These are phyloP conservation scores for Fusarium sp. DNA, from an alignment of 2,329 filamentous ascomycete genomes.

Conservation along the genomic window DNA sequence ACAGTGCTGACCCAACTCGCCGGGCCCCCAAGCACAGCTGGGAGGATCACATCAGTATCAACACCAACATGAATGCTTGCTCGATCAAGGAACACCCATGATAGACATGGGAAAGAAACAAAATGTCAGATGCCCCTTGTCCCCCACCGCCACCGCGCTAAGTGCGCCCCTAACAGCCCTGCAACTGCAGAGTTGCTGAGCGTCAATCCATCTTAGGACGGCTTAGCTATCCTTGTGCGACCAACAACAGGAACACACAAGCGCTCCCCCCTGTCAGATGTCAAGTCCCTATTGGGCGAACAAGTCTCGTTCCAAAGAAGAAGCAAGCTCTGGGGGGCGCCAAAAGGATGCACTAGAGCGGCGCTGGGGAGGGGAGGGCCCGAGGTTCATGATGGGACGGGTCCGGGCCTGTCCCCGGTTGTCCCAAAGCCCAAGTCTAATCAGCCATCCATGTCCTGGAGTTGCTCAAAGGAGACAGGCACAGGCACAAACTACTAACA, in stretches of 20 bases:
- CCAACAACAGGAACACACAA: conserved; percentile 35
- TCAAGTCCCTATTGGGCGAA: conserved; percentile 8
- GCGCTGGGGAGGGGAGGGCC: conserved; percentile 21
- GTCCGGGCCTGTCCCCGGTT: background rate
- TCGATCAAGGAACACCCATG: conserved; percentile 8
- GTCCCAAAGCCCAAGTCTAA: conserved; percentile 9
- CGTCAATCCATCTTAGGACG: conserved; percentile 14
- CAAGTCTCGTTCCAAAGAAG: conserved; percentile 17
- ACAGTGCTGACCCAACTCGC: background rate
- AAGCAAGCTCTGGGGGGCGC: conserved; percentile 2
- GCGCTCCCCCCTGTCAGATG: conserved; percentile 18
- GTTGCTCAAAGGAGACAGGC: background rate
- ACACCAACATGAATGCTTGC: background rate
- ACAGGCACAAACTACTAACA: background rate
- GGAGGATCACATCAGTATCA: background rate
- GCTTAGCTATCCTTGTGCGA: conserved; percentile 27
- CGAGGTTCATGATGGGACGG: conserved; percentile 19
- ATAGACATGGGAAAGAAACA: conserved; percentile 10
- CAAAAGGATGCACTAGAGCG: conserved; percentile 21
- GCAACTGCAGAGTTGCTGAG: conserved; percentile 20
- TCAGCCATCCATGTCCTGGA: conserved; percentile 2
- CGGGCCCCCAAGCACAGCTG: background rate
- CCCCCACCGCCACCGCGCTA: conserved; percentile 34
- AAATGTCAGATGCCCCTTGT: conserved; percentile 19
- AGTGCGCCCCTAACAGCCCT: conserved; percentile 27